Evolutionary conservation across 345 rosid species (phyloP), one percentile per base, ranked within the genome.

Genomic region (Euphorbia peplus): DNA sequence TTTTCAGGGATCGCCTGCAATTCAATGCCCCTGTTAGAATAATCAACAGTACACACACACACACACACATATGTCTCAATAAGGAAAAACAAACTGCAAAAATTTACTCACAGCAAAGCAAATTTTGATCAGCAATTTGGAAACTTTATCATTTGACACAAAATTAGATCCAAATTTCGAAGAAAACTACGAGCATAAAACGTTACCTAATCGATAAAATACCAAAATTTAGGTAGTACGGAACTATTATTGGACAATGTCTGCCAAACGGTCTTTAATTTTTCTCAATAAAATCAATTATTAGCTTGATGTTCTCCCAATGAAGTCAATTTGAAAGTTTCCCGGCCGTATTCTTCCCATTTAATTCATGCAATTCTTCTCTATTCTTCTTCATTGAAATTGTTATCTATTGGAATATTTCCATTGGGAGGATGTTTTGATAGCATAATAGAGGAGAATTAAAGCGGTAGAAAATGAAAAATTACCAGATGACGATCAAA

Each of bases 1-100:
- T 82, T 82, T 70, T 84, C 79, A 13, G 96, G 96, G 12, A 92
- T 75, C 14, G 75, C 80, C 98, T 88, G 86, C 72, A 74, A 71
- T 48, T 72, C 50, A 35, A 75, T 39, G 26, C 46, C 26, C 59
- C 53, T 37, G 14, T 26, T 56, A 54, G 53, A 48, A 48, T 48
- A 48, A 48, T 48, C 21, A 48, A 48, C 0, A 48, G 53, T n/a
- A 0, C 53, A 16, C n/a, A n/a, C 9, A 39, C 9, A 5, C 42
- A 39, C 8, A 39, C 9, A 8, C 9, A 44, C 12, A 44, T 3
- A 44, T 5, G 25, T 52, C 37, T 50, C 10, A 12, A 28, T 30
- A 9, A 39, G 24, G 24, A 48, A 26, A 14, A 58, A 25, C 60
- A 5, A 25, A n/a, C 13, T 1, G 59, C n/a, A n/a, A 24, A 12